phyloP scores from a whole-genome alignment of 176 grass and related monocot species.

The Oropetium thomaeum region DNA sequence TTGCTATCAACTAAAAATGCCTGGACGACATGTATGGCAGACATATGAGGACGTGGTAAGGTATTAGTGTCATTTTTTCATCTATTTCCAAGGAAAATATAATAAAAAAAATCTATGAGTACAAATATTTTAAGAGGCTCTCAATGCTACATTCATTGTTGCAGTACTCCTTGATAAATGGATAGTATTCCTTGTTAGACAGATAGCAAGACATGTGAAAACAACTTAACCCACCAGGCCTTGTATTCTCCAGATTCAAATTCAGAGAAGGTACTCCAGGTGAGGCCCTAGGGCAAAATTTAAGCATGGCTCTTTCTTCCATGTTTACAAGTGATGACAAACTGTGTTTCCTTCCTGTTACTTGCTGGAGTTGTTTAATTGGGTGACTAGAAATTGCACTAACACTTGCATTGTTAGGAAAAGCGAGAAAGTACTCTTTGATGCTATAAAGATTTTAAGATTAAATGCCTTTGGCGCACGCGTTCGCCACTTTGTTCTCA shows the following conservation, averaged over 20 bases:
- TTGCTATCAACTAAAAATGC: no score
- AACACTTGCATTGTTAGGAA: no score
- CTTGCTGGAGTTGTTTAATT: no score
- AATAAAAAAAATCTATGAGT: neutral
- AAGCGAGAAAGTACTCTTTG: no score
- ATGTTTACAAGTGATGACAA: neutral
- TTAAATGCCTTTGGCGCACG: no score
- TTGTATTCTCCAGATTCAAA: neutral
- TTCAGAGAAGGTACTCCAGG: neutral
- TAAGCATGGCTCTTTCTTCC: neutral
- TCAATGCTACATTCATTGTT: neutral
- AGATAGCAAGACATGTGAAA: neutral
- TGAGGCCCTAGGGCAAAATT: neutral
- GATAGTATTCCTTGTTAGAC: neutral
- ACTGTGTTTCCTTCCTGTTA: neutral
- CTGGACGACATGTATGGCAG: neutral
- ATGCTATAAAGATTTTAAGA: no score
- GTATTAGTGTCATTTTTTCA: slow-evolving; percentile 10
- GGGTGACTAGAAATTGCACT: no score
- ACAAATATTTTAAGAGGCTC: neutral
- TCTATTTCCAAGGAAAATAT: slow-evolving; percentile 16
- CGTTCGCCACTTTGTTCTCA: no score
- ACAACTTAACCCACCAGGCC: neutral
- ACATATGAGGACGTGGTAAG: neutral
- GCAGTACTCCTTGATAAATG: neutral